Evolutionary conservation across 768 basidiomycete species (phyloP), one percentile per base, ranked within the genome.

Genomic region (Paxillus involutus): DNA sequence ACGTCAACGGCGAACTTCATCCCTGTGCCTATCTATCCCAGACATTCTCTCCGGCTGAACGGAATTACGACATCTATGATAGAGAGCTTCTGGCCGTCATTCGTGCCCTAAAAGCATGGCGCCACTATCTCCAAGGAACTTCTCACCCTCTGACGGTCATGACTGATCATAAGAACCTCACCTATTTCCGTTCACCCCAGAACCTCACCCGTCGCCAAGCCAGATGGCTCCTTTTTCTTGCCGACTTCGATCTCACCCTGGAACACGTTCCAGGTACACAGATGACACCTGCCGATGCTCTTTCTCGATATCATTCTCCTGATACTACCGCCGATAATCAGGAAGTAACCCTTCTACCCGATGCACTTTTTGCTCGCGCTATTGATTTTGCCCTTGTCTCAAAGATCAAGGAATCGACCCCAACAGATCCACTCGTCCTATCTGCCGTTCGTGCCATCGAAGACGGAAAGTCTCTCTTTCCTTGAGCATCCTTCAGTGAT

Each of bases 41-140:
- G 2, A 19, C 39, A 0, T 55, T 58, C 24, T 42, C 40, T 0
- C 21, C 61, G 0, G 62, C 74, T 0, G 74, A 84, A 58, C 32
- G 61, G 1, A 83, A 82, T 59, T 82, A 83, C 55, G 65, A 78
- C 13, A 73, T 78, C 17, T 71, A 80, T 53, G 74, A 84, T 53
- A 0, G 29, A 0, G 43, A 62, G 58, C 49, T 62, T 1, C 33
- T 61, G 0, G 11, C 39, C 0, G 17, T 61, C 4, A 46, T 61
- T 1, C 0, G 2, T 0, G 47, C 45, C 3, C 21, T 61, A 0
- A 46, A 56, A 14, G 3, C 29, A 0, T 61, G 53, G 71, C 48
- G 65, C 29, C 59, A 71, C 29, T 76, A 71, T 58, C 63, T 77
- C 6, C 58, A 71, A 10, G 65, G 74, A 11, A 63, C 70, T 12